Base-by-base conservation (phyloP, 306 rosid genomes). In the Rosa lucieae region DNA sequence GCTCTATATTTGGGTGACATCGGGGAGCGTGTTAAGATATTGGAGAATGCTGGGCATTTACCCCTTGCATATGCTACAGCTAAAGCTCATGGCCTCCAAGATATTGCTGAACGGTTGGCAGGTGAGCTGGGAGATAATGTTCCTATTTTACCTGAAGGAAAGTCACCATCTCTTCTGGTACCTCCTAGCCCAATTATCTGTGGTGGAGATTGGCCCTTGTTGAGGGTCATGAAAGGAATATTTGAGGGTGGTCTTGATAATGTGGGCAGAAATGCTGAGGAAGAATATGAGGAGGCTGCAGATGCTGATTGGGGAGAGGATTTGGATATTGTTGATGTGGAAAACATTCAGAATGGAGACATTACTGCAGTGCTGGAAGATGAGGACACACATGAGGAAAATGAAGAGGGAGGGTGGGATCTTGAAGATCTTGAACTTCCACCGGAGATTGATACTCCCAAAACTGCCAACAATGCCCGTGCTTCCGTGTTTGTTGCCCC, bases 201-300 rank as follows among this genome's bases (percentile, higher is more conserved):
- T 26, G 86, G 92, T 72, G 91, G 90, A 51, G 97, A 93, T 84
- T 93, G 97, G 97, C 96, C 97, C 37, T 87, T 91, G 77, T 88
- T 89, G 51, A 93, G 91, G 83, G 97, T 93, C 66, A 91, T 74
- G 91, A 85, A 73, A 66, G 96, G 96, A 52, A 80, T 93, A 68
- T 93, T 93, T 83, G 96, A 93, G 65, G 96, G 96, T 62, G 94
- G 92, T 67, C 80, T 93, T 73, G 86, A 89, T 80, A 83, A 83
- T 56, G 48, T 85, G 58, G 90, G 73, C 42, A 78, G 77, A 58
- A 83, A 74, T 67, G 87, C 56, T 17, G 90, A 76, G 13, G 96
- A 86, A 13, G 97, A 89, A 53, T 89, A 89, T 71, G 89, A 87
- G 37, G 96, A 89, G 70, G 89, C 91, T 58, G 85, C 84, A 58